Conservation (phyloP, 176 grass and related monocot genomes). For the Oryza brachyantha region DNA sequence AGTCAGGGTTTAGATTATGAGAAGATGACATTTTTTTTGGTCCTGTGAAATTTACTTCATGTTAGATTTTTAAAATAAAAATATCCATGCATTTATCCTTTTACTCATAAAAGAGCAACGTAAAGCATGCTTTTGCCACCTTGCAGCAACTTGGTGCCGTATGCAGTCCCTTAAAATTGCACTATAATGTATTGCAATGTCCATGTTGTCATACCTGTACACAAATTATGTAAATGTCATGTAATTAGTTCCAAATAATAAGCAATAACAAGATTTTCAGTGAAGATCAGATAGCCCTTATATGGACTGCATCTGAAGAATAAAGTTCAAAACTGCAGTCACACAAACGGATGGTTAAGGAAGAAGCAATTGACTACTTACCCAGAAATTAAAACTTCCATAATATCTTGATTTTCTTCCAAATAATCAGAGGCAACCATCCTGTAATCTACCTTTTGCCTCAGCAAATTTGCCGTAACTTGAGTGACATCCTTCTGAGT, state of each 20-base stretch:
- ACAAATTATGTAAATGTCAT: background rate
- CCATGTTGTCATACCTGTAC: constrained; percentile 51
- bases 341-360: background rate
- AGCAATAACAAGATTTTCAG: background rate
- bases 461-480: constrained; percentile 62
- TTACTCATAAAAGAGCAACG: background rate
- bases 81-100: background rate
- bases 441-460: constrained; percentile 59
- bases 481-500: constrained; percentile 62
- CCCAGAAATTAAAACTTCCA: constrained; percentile 53
- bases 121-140: constrained; percentile 41
- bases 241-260: background rate
- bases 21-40: background rate
- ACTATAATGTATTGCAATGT: constrained; percentile 65
- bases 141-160: constrained; percentile 64
- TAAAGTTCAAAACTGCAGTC: background rate
- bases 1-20: background rate
- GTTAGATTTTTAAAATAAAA: background rate
- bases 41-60: background rate
- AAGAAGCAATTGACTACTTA: constrained; percentile 25
- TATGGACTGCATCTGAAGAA: background rate
- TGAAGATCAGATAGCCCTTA: background rate
- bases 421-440: constrained; percentile 61
- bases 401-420: constrained; percentile 57
- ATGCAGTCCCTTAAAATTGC: constrained; percentile 55